A percentile compares a stretch with the other conserved stretches of the same genome.
phyloP scores from a whole-genome alignment of 805 yeast genomes.

The Teunomyces funiuensis region DNA sequence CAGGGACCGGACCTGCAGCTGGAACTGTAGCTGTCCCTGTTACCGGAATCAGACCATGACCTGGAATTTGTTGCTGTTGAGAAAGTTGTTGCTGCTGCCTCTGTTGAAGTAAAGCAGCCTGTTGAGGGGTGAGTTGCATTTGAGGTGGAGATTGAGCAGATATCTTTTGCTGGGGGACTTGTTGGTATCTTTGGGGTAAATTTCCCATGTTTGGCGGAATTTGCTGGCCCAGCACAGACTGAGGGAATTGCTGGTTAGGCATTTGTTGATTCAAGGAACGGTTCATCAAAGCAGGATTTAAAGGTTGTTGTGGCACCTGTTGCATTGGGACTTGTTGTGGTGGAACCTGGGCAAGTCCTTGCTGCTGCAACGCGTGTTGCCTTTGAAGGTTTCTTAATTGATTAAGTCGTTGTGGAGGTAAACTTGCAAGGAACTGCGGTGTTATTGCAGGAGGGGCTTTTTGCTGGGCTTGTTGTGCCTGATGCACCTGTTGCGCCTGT shows the following conservation, averaged over 20 bases:
- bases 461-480: conserved; percentile 15
- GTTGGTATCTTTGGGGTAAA: neutral
- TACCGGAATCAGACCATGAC: neutral
- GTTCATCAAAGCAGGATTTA: neutral
- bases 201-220: neutral
- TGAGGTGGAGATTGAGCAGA: neutral
- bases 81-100: conserved; percentile 18
- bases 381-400: conserved; percentile 41
- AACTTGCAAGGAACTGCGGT: conserved; percentile 23
- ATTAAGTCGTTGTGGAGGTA: conserved; percentile 43
- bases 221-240: neutral
- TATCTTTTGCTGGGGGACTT: neutral
- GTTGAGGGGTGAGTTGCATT: conserved; percentile 2
- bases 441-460: conserved; percentile 25
- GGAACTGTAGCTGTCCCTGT: neutral
- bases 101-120: conserved; percentile 12
- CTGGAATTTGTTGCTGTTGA: conserved; percentile 6
- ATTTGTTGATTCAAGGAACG: conserved; percentile 1
- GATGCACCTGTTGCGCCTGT: conserved; percentile 14
- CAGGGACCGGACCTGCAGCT: neutral
- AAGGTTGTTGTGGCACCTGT: conserved; percentile 4
- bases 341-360: conserved; percentile 1
- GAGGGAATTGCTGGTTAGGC: neutral
- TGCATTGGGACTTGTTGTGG: conserved; percentile 1
- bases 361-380: conserved; percentile 31